These are phyloP conservation scores for Dalbergia cultrata DNA, from an alignment of 306 rosid species.

Conservation along the genomic window DNA sequence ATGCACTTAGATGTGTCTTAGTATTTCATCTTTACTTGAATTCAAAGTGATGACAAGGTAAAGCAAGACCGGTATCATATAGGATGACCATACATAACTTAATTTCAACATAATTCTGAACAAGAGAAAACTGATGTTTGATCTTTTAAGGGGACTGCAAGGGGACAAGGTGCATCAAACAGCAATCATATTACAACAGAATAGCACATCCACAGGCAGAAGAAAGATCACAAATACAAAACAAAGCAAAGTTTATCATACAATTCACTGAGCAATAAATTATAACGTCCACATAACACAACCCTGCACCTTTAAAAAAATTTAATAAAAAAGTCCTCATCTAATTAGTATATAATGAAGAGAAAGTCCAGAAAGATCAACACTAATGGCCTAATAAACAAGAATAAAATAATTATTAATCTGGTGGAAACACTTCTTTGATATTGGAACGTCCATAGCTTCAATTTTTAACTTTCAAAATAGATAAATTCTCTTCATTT, in stretches of 20 bases:
- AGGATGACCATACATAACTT: neutral
- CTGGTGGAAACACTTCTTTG: neutral
- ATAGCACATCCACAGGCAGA: constrained; percentile 18
- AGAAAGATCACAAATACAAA: constrained; percentile 4
- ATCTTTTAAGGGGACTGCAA: constrained; percentile 13
- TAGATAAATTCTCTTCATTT: neutral
- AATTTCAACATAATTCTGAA: constrained; percentile 14
- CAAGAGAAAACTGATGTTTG: neutral
- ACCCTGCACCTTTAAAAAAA: constrained; percentile 1
- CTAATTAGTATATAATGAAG: neutral
- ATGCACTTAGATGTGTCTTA: constrained; percentile 21
- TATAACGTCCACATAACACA: neutral
- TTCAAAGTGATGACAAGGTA: constrained; percentile 5
- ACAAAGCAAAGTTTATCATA: constrained; percentile 13
- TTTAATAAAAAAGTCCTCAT: neutral
- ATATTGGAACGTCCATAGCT: constrained; percentile 1
- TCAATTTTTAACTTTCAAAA: constrained; percentile 28
- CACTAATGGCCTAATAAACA: constrained; percentile 18
- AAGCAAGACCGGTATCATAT: constrained; percentile 6
- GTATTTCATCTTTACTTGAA: constrained; percentile 27
- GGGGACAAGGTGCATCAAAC: neutral
- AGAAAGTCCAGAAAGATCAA: constrained; percentile 30
- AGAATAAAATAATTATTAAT: constrained; percentile 7
- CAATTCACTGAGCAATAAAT: constrained; percentile 24
- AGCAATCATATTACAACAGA: constrained; percentile 5